These are phyloP conservation scores for Periglandula ipomoeae DNA, from an alignment of 2,329 filamentous ascomycete species.

Conservation along the genomic window DNA sequence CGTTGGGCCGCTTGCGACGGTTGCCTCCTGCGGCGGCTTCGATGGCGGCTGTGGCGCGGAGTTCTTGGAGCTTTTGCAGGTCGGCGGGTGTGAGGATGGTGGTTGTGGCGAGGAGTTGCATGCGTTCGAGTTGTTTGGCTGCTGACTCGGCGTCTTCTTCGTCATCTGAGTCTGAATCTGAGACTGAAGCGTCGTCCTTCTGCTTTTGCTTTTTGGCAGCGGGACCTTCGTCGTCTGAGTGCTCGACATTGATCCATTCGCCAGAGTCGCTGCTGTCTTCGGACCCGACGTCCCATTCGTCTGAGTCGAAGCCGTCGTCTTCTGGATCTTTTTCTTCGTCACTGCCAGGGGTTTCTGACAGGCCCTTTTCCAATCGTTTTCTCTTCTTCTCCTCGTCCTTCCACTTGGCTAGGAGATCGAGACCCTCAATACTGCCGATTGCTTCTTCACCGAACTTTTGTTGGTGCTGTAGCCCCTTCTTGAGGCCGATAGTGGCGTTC, in stretches of 20 bases:
- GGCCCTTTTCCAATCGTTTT: constrained; percentile 59
- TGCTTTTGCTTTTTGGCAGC: constrained; percentile 38
- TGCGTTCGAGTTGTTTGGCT: constrained; percentile 37
- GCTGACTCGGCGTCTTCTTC: constrained; percentile 33
- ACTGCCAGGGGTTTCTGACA: constrained; percentile 52
- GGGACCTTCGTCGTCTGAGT: constrained; percentile 68
- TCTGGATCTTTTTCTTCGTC: constrained; percentile 54
- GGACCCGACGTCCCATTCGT: constrained; percentile 54
- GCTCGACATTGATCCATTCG: constrained; percentile 89
- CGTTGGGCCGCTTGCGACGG: constrained; percentile 37
- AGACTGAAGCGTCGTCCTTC: constrained; percentile 15
- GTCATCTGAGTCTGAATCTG: constrained; percentile 18
- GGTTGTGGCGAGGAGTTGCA: constrained; percentile 77
- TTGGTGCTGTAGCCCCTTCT: constrained; percentile 64
- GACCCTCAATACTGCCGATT: constrained; percentile 74
- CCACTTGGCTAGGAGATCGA: constrained; percentile 86
- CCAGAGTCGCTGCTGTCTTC: constrained; percentile 25
- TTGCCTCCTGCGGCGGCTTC: constrained; percentile 47
- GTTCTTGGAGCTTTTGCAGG: constrained; percentile 85
- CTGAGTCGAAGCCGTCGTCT: constrained; percentile 44
- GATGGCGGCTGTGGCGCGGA: constrained; percentile 65
- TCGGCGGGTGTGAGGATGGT: constrained; percentile 93
- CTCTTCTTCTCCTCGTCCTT: constrained; percentile 80
- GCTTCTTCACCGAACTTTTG: constrained; percentile 77
- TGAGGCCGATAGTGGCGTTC: constrained; percentile 75